phyloP scores from a whole-genome alignment of 768 basidiomycete species.

The Obba rivulosa region DNA sequence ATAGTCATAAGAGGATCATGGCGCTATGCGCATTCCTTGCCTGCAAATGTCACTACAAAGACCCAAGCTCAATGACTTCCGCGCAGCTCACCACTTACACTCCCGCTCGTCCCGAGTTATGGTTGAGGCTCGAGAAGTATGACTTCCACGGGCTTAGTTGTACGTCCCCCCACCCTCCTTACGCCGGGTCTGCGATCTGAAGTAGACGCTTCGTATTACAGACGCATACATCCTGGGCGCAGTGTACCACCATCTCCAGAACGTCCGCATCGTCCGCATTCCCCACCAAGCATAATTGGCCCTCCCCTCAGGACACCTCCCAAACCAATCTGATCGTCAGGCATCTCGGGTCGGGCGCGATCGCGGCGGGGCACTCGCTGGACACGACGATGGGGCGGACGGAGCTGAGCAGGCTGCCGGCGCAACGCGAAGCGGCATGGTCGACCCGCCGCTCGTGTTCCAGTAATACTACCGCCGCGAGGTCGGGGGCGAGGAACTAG shows the following conservation, averaged over 20 bases:
- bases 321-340: conserved; percentile 72
- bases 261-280: conserved; percentile 29
- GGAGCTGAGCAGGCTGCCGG: conserved; percentile 81
- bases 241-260: conserved; percentile 53
- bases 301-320: conserved; percentile 29
- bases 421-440: conserved; percentile 75
- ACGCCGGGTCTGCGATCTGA: no score
- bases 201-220: conserved; percentile 24
- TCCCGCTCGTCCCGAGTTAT: no score
- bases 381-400: conserved; percentile 94
- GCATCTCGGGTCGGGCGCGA: conserved; percentile 84
- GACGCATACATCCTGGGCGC: conserved; percentile 65
- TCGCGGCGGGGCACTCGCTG: conserved; percentile 64
- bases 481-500: no score
- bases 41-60: no score
- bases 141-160: conserved; percentile 89
- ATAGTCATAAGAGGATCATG: no score
- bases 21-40: no score
- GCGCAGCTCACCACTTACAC: no score
- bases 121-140: conserved; percentile 82
- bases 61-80: no score
- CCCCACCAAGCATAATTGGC: neutral
- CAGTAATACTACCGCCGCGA: no score
- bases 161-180: neutral
- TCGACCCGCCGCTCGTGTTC: conserved; percentile 87